Conservation (phyloP, 129 eudicot genomes). For the Mikania micrantha region DNA sequence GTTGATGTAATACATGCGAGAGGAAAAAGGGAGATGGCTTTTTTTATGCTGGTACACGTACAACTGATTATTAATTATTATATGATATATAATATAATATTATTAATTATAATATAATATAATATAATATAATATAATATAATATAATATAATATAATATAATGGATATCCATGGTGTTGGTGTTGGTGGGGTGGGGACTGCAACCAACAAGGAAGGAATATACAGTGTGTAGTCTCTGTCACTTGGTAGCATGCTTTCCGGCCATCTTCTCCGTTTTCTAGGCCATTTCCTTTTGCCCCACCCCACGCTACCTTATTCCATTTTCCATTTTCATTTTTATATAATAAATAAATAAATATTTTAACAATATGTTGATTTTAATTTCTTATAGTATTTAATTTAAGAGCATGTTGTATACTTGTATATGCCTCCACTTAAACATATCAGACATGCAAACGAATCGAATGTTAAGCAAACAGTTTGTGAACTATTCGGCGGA, state of each 20-base stretch:
- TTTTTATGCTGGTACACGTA: neutral
- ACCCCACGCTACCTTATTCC: slow-evolving; percentile 6
- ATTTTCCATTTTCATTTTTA: neutral
- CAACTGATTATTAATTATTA: too few relatives aligned
- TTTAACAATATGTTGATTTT: neutral
- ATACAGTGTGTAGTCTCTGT: neutral
- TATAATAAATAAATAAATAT: too few relatives aligned
- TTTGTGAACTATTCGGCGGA: too few relatives aligned
- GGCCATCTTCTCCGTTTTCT: slow-evolving; percentile 4
- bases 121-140: too few relatives aligned
- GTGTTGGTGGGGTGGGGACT: too few relatives aligned
- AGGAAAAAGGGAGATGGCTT: slow-evolving; percentile 2
- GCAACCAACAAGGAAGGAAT: neutral
- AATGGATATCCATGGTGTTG: neutral
- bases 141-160: too few relatives aligned
- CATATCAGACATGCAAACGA: too few relatives aligned
- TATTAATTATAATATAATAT: too few relatives aligned
- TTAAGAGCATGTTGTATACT: too few relatives aligned
- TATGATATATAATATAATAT: too few relatives aligned
- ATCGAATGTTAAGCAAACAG: too few relatives aligned
- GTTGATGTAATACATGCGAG: neutral
- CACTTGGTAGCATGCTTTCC: slow-evolving; percentile 5
- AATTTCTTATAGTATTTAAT: neutral
- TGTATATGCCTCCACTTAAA: too few relatives aligned
- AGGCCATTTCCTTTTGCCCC: slow-evolving; percentile 6